These are phyloP conservation scores for Colletotrichum navitas DNA, from an alignment of 2,329 filamentous ascomycete genomes.

Conservation along the genomic window DNA sequence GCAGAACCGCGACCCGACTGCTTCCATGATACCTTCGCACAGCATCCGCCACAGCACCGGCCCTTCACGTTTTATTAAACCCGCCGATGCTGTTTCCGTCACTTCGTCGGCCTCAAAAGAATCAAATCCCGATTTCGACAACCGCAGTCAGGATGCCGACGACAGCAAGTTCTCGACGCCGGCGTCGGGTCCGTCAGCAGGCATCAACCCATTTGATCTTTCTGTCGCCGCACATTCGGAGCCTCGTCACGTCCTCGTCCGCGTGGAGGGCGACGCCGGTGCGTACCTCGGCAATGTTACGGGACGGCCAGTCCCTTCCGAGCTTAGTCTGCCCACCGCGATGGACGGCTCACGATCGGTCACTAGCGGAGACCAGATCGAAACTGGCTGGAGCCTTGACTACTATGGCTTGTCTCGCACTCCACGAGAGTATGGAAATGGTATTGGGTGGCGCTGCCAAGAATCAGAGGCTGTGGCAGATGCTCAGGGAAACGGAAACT, in stretches of 20 bases:
- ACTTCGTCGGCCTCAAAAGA: conserved; percentile 1
- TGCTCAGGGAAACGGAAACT: conserved; percentile 21
- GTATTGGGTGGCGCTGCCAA: conserved; percentile 37
- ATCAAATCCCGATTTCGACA: background rate
- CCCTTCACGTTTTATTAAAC: conserved; percentile 9
- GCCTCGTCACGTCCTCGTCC: conserved; percentile 38
- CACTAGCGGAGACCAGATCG: conserved; percentile 27
- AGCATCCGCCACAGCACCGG: conserved; percentile 18
- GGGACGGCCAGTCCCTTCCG: conserved; percentile 15
- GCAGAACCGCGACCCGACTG: conserved; percentile 23
- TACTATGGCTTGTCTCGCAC: conserved; percentile 31
- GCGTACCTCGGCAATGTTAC: conserved; percentile 23
- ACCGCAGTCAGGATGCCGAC: conserved; percentile 5
- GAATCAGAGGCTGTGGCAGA: conserved; percentile 39
- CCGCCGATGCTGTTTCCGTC: background rate
- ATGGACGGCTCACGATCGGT: conserved; percentile 31
- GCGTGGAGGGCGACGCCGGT: conserved; percentile 33
- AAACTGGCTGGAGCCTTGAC: conserved; percentile 39
- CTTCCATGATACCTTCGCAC: conserved; percentile 24
- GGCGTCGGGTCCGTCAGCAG: conserved; percentile 6
- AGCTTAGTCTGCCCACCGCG: conserved; percentile 3
- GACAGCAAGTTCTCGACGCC: conserved; percentile 20
- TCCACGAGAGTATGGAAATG: conserved; percentile 28
- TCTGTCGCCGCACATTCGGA: conserved; percentile 21
- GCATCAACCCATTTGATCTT: conserved; percentile 37